phyloP scores from a whole-genome alignment of 176 grass and related monocot genomes.

The Pontederia crassipes region DNA sequence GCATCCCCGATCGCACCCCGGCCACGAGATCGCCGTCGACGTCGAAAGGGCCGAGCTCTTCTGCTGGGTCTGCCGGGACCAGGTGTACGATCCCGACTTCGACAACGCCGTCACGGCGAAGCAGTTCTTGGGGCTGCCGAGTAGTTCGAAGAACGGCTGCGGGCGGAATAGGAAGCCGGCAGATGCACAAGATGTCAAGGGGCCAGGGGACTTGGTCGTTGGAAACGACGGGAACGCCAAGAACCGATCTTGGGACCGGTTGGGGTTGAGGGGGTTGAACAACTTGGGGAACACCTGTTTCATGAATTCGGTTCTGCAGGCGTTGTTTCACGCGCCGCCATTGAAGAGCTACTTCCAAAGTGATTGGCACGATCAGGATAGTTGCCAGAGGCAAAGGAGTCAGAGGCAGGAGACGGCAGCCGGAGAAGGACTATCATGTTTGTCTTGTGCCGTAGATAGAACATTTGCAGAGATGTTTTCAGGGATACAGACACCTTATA shows the following conservation, averaged over 20 bases:
- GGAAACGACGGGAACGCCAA: background rate
- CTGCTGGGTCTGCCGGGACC: constrained; percentile 16
- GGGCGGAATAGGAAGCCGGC: background rate
- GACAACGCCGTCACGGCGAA: constrained; percentile 13
- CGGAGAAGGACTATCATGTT: constrained; percentile 1
- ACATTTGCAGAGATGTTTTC: constrained; percentile 17
- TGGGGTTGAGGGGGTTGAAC: constrained; percentile 14
- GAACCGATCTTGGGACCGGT: background rate
- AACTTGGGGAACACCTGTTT: constrained; percentile 25
- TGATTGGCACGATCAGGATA: constrained; percentile 7
- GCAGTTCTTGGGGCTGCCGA: constrained; percentile 10
- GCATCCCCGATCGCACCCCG: background rate
- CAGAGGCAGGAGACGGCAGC: constrained; percentile 3
- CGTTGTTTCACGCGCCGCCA: constrained; percentile 19
- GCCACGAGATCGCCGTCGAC: constrained; percentile 22
- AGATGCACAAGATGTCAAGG: background rate
- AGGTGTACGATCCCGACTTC: constrained; percentile 29
- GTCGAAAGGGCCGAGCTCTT: constrained; percentile 22
- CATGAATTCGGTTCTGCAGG: constrained; percentile 26
- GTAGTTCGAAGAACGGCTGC: background rate
- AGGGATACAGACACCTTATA: constrained; percentile 12
- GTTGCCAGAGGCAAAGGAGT: constrained; percentile 2
- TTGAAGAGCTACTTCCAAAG: constrained; percentile 15
- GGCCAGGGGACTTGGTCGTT: background rate
- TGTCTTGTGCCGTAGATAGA: constrained; percentile 11